Conservation (phyloP, 1,284 basidiomycete species). For the Rhodotorula sp. region DNA sequence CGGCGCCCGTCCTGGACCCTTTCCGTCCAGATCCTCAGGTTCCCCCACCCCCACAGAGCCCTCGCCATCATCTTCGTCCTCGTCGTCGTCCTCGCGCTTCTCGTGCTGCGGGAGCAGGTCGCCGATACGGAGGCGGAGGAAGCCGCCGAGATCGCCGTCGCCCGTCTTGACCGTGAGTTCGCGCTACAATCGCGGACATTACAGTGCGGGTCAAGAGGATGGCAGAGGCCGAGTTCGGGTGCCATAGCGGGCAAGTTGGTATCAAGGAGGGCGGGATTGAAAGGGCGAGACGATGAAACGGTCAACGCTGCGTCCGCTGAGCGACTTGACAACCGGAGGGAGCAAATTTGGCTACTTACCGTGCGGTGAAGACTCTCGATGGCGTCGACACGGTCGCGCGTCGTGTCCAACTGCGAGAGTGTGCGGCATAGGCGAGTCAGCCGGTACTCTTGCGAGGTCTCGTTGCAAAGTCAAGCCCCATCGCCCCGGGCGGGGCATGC, state of each 20-base stretch:
- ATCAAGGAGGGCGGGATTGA: neutral
- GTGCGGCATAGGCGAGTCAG: neutral
- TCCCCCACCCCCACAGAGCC: neutral
- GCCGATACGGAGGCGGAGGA: conserved; percentile 34
- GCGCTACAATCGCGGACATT: neutral
- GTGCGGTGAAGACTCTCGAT: conserved; percentile 46
- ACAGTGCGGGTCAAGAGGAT: neutral
- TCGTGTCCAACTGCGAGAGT: conserved; percentile 34
- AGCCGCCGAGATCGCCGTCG: conserved; percentile 38
- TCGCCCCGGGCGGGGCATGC: no score
- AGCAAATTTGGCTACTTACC: neutral
- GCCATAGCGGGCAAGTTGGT: no score
- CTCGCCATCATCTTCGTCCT: neutral
- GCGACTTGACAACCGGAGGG: no score
- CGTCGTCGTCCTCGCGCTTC: conserved; percentile 25
- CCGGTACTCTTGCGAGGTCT: neutral
- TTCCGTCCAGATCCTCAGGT: no score
- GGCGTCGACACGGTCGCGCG: conserved; percentile 41
- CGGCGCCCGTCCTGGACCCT: no score
- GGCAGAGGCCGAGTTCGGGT: neutral
- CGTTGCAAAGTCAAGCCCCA: no score
- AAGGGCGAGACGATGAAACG: neutral
- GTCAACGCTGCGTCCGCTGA: no score
- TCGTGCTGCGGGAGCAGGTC: conserved; percentile 26
- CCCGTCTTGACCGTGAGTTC: conserved; percentile 45